Evolutionary conservation across 208 protist genomes (phyloP), one percentile per base, ranked within the genome.

Genomic region (Trypanosoma lewisi): DNA sequence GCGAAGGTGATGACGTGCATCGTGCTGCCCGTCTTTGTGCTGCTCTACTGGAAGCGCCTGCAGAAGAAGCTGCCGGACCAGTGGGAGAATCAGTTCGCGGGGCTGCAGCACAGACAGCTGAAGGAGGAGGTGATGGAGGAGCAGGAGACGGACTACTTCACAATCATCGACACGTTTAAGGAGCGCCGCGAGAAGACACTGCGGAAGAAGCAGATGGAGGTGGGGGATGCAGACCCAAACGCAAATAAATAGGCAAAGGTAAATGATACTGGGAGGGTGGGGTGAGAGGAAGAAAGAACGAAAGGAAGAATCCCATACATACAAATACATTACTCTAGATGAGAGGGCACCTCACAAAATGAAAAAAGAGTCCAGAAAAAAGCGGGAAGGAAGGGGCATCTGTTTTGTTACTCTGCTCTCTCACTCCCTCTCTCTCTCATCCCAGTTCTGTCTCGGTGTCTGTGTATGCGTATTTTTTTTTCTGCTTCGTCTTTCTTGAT

Each of bases 61-160:
- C 70, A 93, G 71, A 78, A 88, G 80, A 68, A 71, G 36, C 39
- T 91, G n/a, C 83, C 87, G 0, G 73, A 91, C 48, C 73, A 67
- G 57, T 93, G 84, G 79, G 83, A 93, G 70, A 73, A 73, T 67
- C 83, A 90, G 77, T 90, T 93, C 51, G 78, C 73, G 34, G 83
- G 81, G 1, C 67, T 93, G 59, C 87, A 93, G 59, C 80, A 93
- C 47, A 72, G 81, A 5, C 81, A 89, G 70, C 80, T 89, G 57
- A 77, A 78, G 19, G 83, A 93, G 70, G 87, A 91, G 36, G 56
- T 78, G 19, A 27, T 85, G 28, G 59, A 60, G 21, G 83, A 85
- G 67, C 73, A 79, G 28, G 75, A 86, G 4, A 87, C 80, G 27
- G 83, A 90, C 47, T 93, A 93, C 70, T 89, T 90, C 73, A 79